Percentiles rank a stretch among this genome's conserved stretches.
phyloP scores from a whole-genome alignment of 371 early-diverging fungal species.

The Mucor velutinosus region DNA sequence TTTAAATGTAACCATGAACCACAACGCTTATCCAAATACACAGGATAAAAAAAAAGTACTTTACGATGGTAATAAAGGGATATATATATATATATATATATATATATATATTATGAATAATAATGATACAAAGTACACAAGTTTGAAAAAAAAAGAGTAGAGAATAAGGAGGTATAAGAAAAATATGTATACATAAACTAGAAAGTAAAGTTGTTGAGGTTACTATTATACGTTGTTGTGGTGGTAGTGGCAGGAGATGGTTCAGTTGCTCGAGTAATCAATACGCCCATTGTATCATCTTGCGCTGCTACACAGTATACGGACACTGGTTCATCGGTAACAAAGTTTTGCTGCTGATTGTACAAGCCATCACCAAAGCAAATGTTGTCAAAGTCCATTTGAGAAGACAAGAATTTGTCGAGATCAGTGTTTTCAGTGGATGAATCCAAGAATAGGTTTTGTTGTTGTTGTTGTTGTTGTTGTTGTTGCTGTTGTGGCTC shows the following conservation, averaged over 20 bases:
- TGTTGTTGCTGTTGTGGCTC: neutral
- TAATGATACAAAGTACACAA: too few species aligned
- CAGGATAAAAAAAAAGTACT: too few species aligned
- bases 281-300: conserved; percentile 3
- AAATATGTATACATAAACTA: neutral
- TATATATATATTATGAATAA: too few species aligned
- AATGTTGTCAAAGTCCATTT: neutral
- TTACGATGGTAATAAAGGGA: too few species aligned
- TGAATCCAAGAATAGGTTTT: neutral
- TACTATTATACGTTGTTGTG: neutral
- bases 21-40: too few species aligned
- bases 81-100: too few species aligned
- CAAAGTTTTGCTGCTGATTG: conserved; percentile 1
- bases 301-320: conserved; percentile 3
- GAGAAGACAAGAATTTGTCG: neutral
- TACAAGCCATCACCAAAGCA: neutral
- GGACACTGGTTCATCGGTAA: neutral
- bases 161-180: neutral
- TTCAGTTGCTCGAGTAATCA: conserved; percentile 3
- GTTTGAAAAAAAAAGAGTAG: too few species aligned
- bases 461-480: neutral
- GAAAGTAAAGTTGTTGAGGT: neutral
- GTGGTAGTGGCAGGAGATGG: neutral
- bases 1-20: too few species aligned
- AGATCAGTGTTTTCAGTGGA: neutral